Conservation (phyloP, 75 land plant genomes). For the Picea glauca region DNA sequence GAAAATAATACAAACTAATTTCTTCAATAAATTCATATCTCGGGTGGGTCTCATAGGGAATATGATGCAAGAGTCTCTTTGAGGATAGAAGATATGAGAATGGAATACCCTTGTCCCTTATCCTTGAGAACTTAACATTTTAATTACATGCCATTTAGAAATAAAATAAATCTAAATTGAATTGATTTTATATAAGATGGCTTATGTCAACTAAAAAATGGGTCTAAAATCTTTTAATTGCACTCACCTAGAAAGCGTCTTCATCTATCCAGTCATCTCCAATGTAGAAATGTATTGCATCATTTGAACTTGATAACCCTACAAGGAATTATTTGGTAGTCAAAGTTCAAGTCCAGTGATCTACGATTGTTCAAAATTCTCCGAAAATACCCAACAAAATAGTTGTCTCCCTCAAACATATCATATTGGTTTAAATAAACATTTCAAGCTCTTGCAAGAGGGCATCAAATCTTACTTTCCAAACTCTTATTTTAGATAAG, state of each 20-base stretch:
- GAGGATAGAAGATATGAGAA: constrained; percentile 47
- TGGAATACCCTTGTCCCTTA: constrained; percentile 46
- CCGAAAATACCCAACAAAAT: too few species aligned
- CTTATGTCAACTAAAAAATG: background rate
- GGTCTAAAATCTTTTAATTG: background rate
- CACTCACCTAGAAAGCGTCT: constrained; percentile 76
- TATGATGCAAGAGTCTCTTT: constrained; percentile 52
- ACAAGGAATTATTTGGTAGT: constrained; percentile 2
- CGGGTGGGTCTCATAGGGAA: constrained; percentile 48
- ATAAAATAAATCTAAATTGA: background rate
- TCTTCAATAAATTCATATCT: constrained; percentile 20
- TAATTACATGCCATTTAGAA: background rate
- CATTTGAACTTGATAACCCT: constrained; percentile 24
- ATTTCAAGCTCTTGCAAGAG: too few species aligned
- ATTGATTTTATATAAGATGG: background rate
- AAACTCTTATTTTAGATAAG: too few species aligned
- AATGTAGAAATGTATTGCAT: constrained; percentile 66
- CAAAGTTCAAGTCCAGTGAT: background rate
- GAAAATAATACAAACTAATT: too few species aligned
- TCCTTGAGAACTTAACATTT: constrained; percentile 30
- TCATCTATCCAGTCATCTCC: constrained; percentile 85
- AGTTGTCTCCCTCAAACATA: too few species aligned
- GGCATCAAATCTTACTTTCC: too few species aligned
- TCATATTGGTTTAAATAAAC: too few species aligned
- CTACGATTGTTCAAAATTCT: too few species aligned